A percentile compares a stretch with the other conserved stretches of the same genome.
Evolutionary conservation across 1,284 basidiomycete species (phyloP).

Genomic region (Puccinia novopanici): DNA sequence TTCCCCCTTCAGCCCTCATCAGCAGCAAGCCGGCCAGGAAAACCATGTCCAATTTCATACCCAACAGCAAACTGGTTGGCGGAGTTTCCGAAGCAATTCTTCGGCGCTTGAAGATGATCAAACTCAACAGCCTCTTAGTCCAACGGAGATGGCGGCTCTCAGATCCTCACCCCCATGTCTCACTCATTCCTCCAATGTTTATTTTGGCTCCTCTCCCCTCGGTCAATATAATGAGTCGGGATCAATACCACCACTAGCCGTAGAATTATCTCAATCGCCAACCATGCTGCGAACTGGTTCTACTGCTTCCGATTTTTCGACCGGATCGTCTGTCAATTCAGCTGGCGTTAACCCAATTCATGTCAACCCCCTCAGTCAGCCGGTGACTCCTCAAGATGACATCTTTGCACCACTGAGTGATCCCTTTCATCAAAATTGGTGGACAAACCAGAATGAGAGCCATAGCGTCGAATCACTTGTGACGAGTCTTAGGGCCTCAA

Average conservation of each 20-base stretch:
- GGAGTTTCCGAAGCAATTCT: conserved; percentile 27
- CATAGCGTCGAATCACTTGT: conserved; percentile 34
- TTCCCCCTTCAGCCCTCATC: conserved; percentile 38
- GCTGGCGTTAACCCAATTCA: conserved; percentile 40
- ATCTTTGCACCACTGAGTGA: conserved; percentile 28
- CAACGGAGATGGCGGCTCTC: conserved; percentile 16
- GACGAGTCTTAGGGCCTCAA: conserved; percentile 16
- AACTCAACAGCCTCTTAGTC: conserved; percentile 26
- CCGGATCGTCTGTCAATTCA: conserved; percentile 34
- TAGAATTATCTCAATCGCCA: conserved; percentile 30
- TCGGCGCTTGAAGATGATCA: conserved; percentile 28
- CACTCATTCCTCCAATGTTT: conserved; percentile 25
- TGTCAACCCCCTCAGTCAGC: conserved; percentile 37
- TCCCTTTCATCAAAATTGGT: conserved; percentile 32
- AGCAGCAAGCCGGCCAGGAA: conserved; percentile 21
- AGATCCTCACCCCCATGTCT: conserved; percentile 25
- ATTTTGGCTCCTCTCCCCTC: conserved; percentile 38
- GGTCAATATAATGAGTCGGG: conserved; percentile 22
- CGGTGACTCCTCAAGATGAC: conserved; percentile 30
- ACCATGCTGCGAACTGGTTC: conserved; percentile 29
- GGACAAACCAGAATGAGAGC: conserved; percentile 25
- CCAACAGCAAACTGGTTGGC: conserved; percentile 29
- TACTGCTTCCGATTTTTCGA: conserved; percentile 25
- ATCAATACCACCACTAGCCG: conserved; percentile 28
- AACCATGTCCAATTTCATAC: conserved; percentile 22